These are phyloP conservation scores for Speleostelium caveatum DNA, from an alignment of 78 protist species.

Conservation along the genomic window DNA sequence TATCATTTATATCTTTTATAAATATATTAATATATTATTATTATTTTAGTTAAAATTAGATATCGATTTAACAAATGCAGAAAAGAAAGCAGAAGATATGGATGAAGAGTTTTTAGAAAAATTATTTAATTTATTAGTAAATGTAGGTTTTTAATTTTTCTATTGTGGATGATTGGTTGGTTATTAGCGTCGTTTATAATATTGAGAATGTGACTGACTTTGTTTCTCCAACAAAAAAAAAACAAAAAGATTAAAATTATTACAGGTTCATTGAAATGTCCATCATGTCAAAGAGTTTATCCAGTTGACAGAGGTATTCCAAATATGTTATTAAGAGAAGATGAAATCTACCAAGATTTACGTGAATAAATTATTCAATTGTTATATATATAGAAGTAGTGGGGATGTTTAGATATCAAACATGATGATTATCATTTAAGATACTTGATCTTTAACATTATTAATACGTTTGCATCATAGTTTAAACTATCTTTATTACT, in stretches of 20 bases:
- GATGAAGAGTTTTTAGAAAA: slow-evolving; percentile 70
- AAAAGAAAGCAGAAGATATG: slow-evolving; percentile 1
- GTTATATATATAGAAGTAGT: background rate
- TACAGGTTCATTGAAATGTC: slow-evolving; percentile 66
- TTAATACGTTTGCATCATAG: too few relatives aligned
- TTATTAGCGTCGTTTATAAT: too few relatives aligned
- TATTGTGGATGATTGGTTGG: background rate
- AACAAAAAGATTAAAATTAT: slow-evolving; percentile 64
- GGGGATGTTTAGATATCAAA: background rate
- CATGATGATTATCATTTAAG: too few relatives aligned
- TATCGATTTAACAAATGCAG: background rate
- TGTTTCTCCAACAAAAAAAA: too few relatives aligned
- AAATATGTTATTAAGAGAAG: slow-evolving; percentile 78
- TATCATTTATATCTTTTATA: background rate
- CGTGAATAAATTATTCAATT: slow-evolving; percentile 8
- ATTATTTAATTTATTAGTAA: slow-evolving; percentile 39
- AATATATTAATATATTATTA: background rate
- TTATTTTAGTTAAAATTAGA: slow-evolving; percentile 5
- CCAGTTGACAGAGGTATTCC: slow-evolving; percentile 73
- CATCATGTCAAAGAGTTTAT: slow-evolving; percentile 56
- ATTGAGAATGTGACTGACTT: too few relatives aligned
- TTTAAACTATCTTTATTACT: too few relatives aligned
- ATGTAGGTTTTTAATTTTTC: background rate
- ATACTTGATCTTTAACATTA: too few relatives aligned
- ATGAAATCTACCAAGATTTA: slow-evolving; percentile 76